Evolutionary conservation across 1,284 basidiomycete genomes (phyloP).

Genomic region (Cryptococcus sp.): DNA sequence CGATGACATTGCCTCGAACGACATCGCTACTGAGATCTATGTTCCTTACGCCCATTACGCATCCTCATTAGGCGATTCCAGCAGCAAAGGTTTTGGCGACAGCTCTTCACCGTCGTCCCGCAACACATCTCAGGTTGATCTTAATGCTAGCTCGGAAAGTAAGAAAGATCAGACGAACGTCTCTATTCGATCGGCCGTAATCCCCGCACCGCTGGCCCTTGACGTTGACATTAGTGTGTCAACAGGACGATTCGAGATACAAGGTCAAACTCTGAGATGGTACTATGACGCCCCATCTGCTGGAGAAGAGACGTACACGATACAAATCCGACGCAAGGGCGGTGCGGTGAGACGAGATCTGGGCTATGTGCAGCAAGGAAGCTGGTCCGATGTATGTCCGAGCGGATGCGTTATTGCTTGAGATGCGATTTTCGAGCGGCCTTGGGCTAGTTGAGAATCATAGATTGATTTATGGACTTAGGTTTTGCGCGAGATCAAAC

Average conservation of each 20-base stretch:
- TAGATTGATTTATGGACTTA: slow-evolving; percentile 2
- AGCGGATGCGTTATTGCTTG: slow-evolving; percentile 27
- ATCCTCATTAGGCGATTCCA: slow-evolving; percentile 43
- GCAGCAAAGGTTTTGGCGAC: neutral
- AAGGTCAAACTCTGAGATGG: slow-evolving; percentile 75
- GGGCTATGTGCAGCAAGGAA: slow-evolving; percentile 25
- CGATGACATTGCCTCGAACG: slow-evolving; percentile 49
- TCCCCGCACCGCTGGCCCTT: slow-evolving; percentile 27
- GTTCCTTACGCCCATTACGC: slow-evolving; percentile 89
- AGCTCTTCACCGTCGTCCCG: slow-evolving; percentile 2
- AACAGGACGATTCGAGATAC: slow-evolving; percentile 66
- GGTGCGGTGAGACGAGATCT: slow-evolving; percentile 55
- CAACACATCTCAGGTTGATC: slow-evolving; percentile 7
- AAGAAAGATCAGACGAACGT: slow-evolving; percentile 15
- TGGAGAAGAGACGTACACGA: slow-evolving; percentile 60
- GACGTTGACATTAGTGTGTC: slow-evolving; percentile 60
- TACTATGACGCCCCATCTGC: slow-evolving; percentile 70
- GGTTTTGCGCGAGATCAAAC: slow-evolving; percentile 16
- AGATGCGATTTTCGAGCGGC: neutral
- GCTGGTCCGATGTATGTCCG: slow-evolving; percentile 43
- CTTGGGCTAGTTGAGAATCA: neutral
- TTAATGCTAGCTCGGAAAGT: slow-evolving; percentile 7
- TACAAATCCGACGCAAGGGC: slow-evolving; percentile 65
- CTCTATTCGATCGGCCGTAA: slow-evolving; percentile 13
- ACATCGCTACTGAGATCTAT: slow-evolving; percentile 76